These are phyloP conservation scores for Hypocreales sp. DNA, from an alignment of 2,329 filamentous ascomycete genomes.

Conservation along the genomic window DNA sequence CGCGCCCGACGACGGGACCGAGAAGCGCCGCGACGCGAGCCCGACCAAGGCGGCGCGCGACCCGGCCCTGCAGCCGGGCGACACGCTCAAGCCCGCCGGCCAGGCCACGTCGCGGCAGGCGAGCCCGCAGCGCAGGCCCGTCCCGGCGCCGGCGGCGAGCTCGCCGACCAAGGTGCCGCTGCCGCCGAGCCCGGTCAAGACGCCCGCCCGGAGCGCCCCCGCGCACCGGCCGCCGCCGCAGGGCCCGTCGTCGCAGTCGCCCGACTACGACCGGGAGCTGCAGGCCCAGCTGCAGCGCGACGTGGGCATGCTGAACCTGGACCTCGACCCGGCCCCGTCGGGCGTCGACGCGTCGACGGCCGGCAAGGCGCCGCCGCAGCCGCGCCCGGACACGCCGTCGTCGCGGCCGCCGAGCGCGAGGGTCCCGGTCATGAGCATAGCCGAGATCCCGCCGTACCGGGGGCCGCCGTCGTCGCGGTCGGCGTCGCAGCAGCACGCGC, in stretches of 20 bases:
- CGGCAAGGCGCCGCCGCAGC: conserved; percentile 10
- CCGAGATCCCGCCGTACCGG: conserved; percentile 41
- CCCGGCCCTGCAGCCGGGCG: conserved; percentile 26
- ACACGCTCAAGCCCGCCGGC: conserved; percentile 39
- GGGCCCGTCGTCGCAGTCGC: conserved; percentile 30
- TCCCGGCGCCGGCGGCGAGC: conserved; percentile 16
- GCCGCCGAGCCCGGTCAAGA: conserved; percentile 26
- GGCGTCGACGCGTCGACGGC: conserved; percentile 1
- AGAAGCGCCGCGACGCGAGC: conserved; percentile 32
- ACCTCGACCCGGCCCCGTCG: no score
- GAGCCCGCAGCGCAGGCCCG: conserved; percentile 44
- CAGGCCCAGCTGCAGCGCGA: conserved; percentile 50
- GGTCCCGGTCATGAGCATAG: conserved; percentile 24
- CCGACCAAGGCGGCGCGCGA: conserved; percentile 37
- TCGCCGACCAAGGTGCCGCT: conserved; percentile 47
- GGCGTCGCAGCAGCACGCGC: conserved; percentile 12
- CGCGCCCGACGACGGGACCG: conserved; percentile 32
- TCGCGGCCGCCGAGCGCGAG: conserved; percentile 23
- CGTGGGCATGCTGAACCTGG: conserved; percentile 36
- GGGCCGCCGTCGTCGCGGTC: conserved; percentile 18
- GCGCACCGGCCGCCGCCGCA: conserved; percentile 31
- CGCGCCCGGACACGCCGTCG: conserved; percentile 17
- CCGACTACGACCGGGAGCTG: conserved; percentile 44
- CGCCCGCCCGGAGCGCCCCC: conserved; percentile 13
- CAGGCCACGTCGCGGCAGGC: conserved; percentile 36